phyloP scores from a whole-genome alignment of 2,329 filamentous ascomycete species.

The Colletotrichum limetticola region DNA sequence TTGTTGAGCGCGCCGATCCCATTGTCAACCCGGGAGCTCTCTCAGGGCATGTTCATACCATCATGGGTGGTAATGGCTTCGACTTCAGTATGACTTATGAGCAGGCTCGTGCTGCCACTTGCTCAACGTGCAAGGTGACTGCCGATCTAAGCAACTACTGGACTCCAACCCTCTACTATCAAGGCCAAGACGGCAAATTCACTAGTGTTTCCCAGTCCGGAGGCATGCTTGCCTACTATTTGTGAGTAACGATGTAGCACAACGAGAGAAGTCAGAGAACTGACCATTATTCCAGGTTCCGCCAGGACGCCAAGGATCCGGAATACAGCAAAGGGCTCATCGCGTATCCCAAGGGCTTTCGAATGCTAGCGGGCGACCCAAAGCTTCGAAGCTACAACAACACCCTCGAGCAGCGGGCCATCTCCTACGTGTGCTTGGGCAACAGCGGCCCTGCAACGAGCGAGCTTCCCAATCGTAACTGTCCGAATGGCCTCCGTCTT shows the following conservation, averaged over 20 bases:
- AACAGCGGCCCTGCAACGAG: slow-evolving; percentile 55
- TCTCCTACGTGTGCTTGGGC: slow-evolving; percentile 67
- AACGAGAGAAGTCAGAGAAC: background rate
- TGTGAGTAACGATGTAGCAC: slow-evolving; percentile 45
- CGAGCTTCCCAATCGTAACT: slow-evolving; percentile 65
- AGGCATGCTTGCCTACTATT: slow-evolving; percentile 62
- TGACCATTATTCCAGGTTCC: slow-evolving; percentile 44
- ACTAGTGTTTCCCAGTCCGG: slow-evolving; percentile 53
- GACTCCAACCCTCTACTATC: slow-evolving; percentile 67
- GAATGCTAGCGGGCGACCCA: slow-evolving; percentile 73
- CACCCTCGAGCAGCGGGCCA: slow-evolving; percentile 58
- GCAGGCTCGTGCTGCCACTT: slow-evolving; percentile 63
- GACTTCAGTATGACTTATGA: slow-evolving; percentile 63
- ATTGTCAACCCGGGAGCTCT: slow-evolving; percentile 65
- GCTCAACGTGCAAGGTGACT: slow-evolving; percentile 72
- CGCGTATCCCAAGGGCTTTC: slow-evolving; percentile 71
- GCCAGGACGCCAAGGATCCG: slow-evolving; percentile 50
- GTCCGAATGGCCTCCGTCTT: slow-evolving; percentile 60
- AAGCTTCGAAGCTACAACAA: slow-evolving; percentile 53
- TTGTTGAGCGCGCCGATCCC: slow-evolving; percentile 64
- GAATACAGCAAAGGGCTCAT: slow-evolving; percentile 58
- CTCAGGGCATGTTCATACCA: slow-evolving; percentile 68
- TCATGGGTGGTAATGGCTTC: slow-evolving; percentile 73
- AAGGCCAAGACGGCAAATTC: slow-evolving; percentile 67
- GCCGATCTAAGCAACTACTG: slow-evolving; percentile 76